Evolutionary conservation across 2,329 filamentous ascomycete species (phyloP).

Genomic region (Xylaria sp.): DNA sequence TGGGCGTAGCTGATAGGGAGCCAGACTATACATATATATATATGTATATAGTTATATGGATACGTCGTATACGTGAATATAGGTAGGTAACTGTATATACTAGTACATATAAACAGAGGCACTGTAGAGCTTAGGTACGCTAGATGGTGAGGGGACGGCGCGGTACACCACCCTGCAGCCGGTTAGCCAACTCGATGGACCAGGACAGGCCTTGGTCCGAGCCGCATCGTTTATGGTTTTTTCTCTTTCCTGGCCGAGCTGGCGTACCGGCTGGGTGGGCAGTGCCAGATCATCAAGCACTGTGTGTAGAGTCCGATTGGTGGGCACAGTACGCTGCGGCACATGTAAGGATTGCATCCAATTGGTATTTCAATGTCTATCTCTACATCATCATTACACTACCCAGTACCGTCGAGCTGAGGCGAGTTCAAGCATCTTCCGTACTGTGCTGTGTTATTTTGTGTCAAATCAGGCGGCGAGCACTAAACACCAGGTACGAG

Average conservation of each 20-base stretch:
- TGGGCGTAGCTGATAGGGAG: background rate
- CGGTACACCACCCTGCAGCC: slow-evolving; percentile 20
- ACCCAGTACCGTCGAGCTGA: background rate
- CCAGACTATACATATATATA: background rate
- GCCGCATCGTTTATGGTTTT: slow-evolving; percentile 17
- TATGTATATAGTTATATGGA: background rate
- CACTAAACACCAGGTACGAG: background rate
- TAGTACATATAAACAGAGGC: background rate
- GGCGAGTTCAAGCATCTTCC: background rate
- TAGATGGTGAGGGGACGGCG: slow-evolving; percentile 16
- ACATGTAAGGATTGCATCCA: background rate
- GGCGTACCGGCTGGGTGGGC: slow-evolving; percentile 32
- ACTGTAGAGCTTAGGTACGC: background rate
- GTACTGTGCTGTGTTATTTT: background rate
- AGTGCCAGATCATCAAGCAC: slow-evolving; percentile 30
- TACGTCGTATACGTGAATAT: background rate
- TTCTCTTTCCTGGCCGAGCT: background rate
- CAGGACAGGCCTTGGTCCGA: slow-evolving; percentile 27
- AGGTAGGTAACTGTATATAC: background rate
- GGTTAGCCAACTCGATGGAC: slow-evolving; percentile 14
- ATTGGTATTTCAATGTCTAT: too few species aligned
- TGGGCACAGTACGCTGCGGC: slow-evolving; percentile 1
- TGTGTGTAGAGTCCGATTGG: slow-evolving; percentile 22
- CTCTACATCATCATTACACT: background rate
- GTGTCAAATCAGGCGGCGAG: background rate